A percentile compares a stretch with the other conserved stretches of the same genome.
These are phyloP conservation scores for Nicotiana benthamiana DNA, from an alignment of 257 asterid species.

Conservation along the genomic window DNA sequence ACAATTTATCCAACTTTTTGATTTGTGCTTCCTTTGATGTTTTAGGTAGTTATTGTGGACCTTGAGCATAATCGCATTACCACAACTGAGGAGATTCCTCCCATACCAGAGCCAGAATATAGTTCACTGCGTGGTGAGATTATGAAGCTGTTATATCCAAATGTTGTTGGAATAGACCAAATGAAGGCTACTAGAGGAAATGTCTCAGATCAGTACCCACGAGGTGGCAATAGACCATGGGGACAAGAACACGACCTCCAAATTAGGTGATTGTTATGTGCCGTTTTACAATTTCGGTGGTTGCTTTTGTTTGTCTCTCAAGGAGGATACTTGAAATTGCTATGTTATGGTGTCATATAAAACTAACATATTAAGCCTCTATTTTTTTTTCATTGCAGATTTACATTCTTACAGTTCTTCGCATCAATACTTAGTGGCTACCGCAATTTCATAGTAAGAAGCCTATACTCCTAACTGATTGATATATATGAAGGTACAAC, in stretches of 20 bases:
- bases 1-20: not conserved
- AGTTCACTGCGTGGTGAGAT: slow-evolving; percentile 71
- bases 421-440: slow-evolving; percentile 95
- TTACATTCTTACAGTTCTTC: slow-evolving; percentile 76
- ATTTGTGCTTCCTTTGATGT: slow-evolving; percentile 10
- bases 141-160: slow-evolving; percentile 61
- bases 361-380: not conserved
- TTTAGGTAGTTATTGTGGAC: slow-evolving; percentile 93
- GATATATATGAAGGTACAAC: slow-evolving; percentile 14
- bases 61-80: slow-evolving; percentile 84
- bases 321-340: slow-evolving; percentile 4
- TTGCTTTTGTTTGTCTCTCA: not conserved
- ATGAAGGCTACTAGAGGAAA: slow-evolving; percentile 53
- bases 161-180: slow-evolving; percentile 82
- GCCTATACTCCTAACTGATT: slow-evolving; percentile 26
- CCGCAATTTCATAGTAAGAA: slow-evolving; percentile 86
- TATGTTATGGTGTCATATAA: slow-evolving; percentile 12
- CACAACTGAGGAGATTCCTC: slow-evolving; percentile 92
- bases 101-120: slow-evolving; percentile 87
- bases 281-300: slow-evolving; percentile 8
- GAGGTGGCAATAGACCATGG: slow-evolving; percentile 66
- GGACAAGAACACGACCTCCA: slow-evolving; percentile 78
- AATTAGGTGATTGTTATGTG: slow-evolving; percentile 55
- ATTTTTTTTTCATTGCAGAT: slow-evolving; percentile 49
- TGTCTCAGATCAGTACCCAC: slow-evolving; percentile 23